These are phyloP conservation scores for Sporothrix mexicana DNA, from an alignment of 2,329 filamentous ascomycete species.

Conservation along the genomic window DNA sequence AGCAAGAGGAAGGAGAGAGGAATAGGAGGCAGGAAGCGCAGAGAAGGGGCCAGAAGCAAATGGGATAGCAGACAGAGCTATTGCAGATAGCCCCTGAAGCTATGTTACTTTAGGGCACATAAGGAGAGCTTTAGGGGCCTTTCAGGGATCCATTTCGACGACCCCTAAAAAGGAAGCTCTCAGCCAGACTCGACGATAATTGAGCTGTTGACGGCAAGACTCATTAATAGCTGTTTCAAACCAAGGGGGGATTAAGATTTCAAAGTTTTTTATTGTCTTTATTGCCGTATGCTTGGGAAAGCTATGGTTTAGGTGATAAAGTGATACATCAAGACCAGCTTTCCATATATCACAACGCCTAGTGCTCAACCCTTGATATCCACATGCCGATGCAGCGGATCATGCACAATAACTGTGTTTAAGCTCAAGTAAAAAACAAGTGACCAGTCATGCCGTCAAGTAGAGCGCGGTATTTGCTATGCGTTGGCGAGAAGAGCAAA, in stretches of 20 bases:
- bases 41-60: slow-evolving; percentile 10
- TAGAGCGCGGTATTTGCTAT: not conserved
- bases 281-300: no score
- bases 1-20: not conserved
- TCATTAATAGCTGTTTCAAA: no score
- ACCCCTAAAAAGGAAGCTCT: not conserved
- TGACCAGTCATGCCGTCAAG: not conserved
- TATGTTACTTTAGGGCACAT: not conserved
- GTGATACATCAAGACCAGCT: not conserved
- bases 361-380: no score
- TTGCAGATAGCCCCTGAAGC: not conserved
- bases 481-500: not conserved
- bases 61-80: not conserved
- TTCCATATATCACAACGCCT: not conserved
- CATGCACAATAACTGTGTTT: not conserved
- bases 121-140: not conserved
- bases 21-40: not conserved
- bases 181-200: not conserved
- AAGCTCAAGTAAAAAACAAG: not conserved
- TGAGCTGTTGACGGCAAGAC: not conserved
- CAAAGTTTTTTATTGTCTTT: no score
- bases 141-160: not conserved
- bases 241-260: no score
- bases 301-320: no score
- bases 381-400: not conserved